phyloP scores from a whole-genome alignment of 441 rosid genomes.

The Populus tomentosa region DNA sequence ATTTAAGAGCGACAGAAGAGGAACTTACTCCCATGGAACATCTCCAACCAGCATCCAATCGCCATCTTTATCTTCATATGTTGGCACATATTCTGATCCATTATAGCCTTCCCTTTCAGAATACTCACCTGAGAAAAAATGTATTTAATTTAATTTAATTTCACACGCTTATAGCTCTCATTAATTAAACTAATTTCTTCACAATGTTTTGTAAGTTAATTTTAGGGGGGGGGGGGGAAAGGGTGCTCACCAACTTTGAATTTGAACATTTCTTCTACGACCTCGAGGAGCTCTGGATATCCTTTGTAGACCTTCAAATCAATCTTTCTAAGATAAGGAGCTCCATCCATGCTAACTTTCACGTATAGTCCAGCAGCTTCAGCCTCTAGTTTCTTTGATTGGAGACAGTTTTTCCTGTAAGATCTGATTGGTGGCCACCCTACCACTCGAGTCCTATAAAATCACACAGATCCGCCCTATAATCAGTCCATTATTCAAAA shows the following conservation, averaged over 20 bases:
- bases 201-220: neutral
- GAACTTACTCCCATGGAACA: constrained; percentile 74
- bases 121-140: constrained; percentile 38
- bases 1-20: neutral
- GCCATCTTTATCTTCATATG: constrained; percentile 81
- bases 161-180: neutral
- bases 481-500: constrained; percentile 6
- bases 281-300: constrained; percentile 52
- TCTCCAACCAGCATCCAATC: constrained; percentile 24
- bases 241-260: constrained; percentile 42
- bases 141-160: neutral
- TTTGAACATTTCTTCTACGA: constrained; percentile 69
- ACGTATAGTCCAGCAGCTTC: constrained; percentile 48
- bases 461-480: neutral
- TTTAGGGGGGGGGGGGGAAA: too few species aligned
- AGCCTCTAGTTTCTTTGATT: constrained; percentile 44
- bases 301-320: constrained; percentile 55
- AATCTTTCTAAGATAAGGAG: constrained; percentile 82
- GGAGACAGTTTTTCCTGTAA: constrained; percentile 53
- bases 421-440: constrained; percentile 86
- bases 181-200: too few species aligned
- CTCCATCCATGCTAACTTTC: constrained; percentile 84
- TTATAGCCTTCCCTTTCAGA: constrained; percentile 69
- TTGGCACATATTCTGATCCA: constrained; percentile 63
- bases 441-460: constrained; percentile 57